Evolutionary conservation across 2,329 filamentous ascomycete genomes (phyloP), one percentile per base, ranked within the genome.

Genomic region (Rhynchosporium secalis): DNA sequence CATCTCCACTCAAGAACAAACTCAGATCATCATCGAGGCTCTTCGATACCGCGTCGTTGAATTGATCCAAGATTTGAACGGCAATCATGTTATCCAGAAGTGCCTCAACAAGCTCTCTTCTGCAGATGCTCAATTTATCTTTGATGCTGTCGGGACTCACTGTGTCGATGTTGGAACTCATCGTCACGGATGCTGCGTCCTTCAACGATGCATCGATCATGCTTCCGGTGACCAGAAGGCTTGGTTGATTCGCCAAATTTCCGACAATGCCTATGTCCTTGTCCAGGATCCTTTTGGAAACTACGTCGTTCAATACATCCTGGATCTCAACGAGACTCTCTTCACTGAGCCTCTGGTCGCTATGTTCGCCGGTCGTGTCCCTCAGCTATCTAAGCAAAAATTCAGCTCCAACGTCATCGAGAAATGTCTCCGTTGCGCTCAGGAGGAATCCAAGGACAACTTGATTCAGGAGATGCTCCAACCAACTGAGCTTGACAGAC

Each of bases 371-470:
- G 89, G 89, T 70, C 83, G 82, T 80, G 91, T 85, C 79, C 89
- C 75, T 72, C 83, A 76, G 77, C 84, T 84, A 15, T 98, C 95
- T 5, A 93, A 92, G 75, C 95, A 99, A 80, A 99, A 99, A 78
- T 99, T 99, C 80, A 97, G 92, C 79, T 98, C 95, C 72, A 99
- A 99, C 71, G 95, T 99, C 62, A 94, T 99, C 66, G 95, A 99
- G 80, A 99, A 99, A 76, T 93, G 90, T 72, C 80, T 98, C 63
- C 92, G 95, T 61, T 96, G 92, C 74, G 88, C 93, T 41, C 86
- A 90, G 64, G 80, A 86, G 29, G 80, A 84, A 9, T 89, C 89
- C 57, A 92, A 89, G 74, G 89, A 92, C 70, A 82, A 88, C 75
- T 88, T 99, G 77, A 89, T 97, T 62, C 85, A 90, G 41, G 95